A percentile compares a stretch with the other conserved stretches of the same genome.
Evolutionary conservation across 441 rosid species (phyloP).

Genomic region (Populus hybrid): DNA sequence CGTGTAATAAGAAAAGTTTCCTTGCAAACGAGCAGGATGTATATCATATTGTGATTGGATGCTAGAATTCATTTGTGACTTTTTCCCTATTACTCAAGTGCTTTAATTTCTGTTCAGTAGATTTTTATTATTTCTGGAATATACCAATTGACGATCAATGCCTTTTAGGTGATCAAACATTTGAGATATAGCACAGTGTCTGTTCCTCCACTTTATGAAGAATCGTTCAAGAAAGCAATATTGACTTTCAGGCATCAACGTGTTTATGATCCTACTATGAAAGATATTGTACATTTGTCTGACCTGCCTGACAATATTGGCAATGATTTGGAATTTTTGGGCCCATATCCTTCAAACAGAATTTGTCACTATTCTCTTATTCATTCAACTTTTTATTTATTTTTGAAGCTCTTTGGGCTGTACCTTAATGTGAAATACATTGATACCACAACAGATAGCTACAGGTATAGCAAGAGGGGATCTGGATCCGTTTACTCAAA

Average conservation of each 20-base stretch:
- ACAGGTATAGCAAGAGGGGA: slow-evolving; percentile 85
- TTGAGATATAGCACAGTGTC: slow-evolving; percentile 69
- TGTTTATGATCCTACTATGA: slow-evolving; percentile 65
- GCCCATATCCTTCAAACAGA: slow-evolving; percentile 87
- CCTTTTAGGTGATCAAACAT: slow-evolving; percentile 76
- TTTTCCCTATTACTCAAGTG: neutral
- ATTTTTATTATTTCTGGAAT: slow-evolving; percentile 13
- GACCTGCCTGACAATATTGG: slow-evolving; percentile 41
- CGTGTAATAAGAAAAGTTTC: neutral
- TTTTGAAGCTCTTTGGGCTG: slow-evolving; percentile 6
- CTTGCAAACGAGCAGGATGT: neutral
- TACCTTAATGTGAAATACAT: slow-evolving; percentile 59
- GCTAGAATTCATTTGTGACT: neutral
- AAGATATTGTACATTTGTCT: slow-evolving; percentile 60
- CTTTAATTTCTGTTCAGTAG: neutral
- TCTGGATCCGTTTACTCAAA: slow-evolving; percentile 82
- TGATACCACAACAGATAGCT: slow-evolving; percentile 65
- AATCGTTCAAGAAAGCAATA: slow-evolving; percentile 77
- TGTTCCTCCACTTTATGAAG: slow-evolving; percentile 86
- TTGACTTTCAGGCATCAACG: slow-evolving; percentile 91
- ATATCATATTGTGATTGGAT: neutral
- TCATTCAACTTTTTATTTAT: neutral
- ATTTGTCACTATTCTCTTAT: slow-evolving; percentile 6
- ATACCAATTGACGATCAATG: slow-evolving; percentile 15
- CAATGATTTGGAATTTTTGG: slow-evolving; percentile 65